Base-by-base conservation (phyloP, 2,329 filamentous ascomycete species). In the Cladophialophora yegresii region DNA sequence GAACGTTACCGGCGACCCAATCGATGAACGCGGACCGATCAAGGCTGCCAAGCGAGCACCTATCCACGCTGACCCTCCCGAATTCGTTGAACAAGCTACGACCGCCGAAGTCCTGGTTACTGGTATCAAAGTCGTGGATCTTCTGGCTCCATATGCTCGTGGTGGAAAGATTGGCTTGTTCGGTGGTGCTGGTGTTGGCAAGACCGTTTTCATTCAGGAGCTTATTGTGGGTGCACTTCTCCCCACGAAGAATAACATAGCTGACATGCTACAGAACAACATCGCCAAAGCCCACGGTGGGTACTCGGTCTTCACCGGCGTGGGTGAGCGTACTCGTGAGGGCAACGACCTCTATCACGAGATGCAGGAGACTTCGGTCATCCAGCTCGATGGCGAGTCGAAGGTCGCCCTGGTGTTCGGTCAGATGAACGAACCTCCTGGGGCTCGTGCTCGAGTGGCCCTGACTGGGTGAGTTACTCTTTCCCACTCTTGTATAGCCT, bases 131-230 rank as follows among this genome's bases (percentile, higher is more conserved):
- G 95, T 99, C 81, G 95, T 99, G 84, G 95, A 99, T 82, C 87
- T 99, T 73, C 89, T 99, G 77, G 95, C 95, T 76, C 95, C 95
- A 77, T 99, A 99, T 83, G 95, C 95, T 80, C 95, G 95, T 96
- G 95, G 95, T 92, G 95, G 95, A 89, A 99, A 99, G 90, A 99
- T 99, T 87, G 95, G 95, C 91, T 92, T 99, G 75, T 99, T 99
- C 85, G 95, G 95, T 84, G 95, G 95, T 93, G 95, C 95, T 77
- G 95, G 95, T 96, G 95, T 99, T 87, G 95, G 95, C 83, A 99
- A 99, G 90, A 99, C 95, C 81, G 95, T 99, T 80, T 99, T 98
- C 87, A 99, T 99, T 82, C 95, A 99, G 88, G 95, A 99, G 85
- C 85, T 99, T 80, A 99, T 99, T 86, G 86, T 89, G 82, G 60